These are phyloP conservation scores for Diplocarpon rosae DNA, from an alignment of 2,329 filamentous ascomycete genomes.

Conservation along the genomic window DNA sequence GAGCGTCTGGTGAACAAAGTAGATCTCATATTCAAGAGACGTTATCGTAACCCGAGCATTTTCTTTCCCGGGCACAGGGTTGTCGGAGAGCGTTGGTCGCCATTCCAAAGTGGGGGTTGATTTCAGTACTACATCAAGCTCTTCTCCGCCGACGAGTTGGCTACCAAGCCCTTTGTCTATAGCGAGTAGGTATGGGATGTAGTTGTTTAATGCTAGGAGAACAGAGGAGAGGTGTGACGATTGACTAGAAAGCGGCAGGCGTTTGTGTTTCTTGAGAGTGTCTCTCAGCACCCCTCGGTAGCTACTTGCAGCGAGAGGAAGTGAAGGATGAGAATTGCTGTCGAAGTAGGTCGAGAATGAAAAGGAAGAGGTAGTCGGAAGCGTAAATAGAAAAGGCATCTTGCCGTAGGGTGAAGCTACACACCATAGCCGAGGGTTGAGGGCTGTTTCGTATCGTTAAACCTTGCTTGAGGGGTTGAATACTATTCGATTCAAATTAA, in stretches of 20 bases:
- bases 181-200: constrained; percentile 74
- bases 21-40: constrained; percentile 73
- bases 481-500: too few species aligned
- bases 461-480: too few species aligned
- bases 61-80: constrained; percentile 53
- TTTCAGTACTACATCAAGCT: constrained; percentile 56
- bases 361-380: constrained; percentile 83
- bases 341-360: constrained; percentile 68
- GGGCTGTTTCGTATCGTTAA: too few species aligned
- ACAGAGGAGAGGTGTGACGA: constrained; percentile 59
- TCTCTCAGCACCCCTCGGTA: constrained; percentile 75
- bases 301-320: constrained; percentile 72
- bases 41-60: constrained; percentile 55
- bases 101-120: constrained; percentile 60
- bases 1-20: constrained; percentile 66
- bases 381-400: constrained; percentile 84
- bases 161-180: constrained; percentile 62
- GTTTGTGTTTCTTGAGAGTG: constrained; percentile 80
- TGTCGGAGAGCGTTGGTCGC: constrained; percentile 66
- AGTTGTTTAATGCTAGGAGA: constrained; percentile 58
- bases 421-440: too few species aligned
- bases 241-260: constrained; percentile 62
- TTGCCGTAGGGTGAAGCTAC: not conserved
- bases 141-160: constrained; percentile 43
- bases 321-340: constrained; percentile 77